Evolutionary conservation across 148 eudicot species (phyloP).

Genomic region (Cornus florida): DNA sequence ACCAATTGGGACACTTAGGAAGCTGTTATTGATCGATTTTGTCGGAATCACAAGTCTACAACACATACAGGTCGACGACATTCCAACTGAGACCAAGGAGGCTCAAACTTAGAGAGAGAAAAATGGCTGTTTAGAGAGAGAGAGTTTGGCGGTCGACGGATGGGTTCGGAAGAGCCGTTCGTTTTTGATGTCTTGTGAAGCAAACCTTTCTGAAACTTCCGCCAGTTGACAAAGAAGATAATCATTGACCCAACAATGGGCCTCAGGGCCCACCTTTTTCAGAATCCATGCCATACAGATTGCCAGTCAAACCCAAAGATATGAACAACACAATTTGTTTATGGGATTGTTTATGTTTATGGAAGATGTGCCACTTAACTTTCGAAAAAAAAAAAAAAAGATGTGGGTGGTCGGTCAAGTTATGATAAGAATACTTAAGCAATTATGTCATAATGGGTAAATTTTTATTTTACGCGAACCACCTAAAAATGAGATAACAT

Average conservation of each 20-base stretch:
- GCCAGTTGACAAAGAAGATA: constrained; percentile 1
- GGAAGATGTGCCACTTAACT: no score
- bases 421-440: no score
- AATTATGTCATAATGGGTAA: no score
- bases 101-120: background rate
- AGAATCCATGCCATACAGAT: background rate
- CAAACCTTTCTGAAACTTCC: background rate
- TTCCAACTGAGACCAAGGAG: background rate
- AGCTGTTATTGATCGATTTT: constrained; percentile 9
- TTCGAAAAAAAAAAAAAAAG: no score
- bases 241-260: constrained; percentile 3
- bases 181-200: background rate
- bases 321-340: no score
- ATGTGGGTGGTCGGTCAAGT: no score
- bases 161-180: background rate
- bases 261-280: background rate
- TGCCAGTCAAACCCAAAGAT: no score
- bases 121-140: background rate
- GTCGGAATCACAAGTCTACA: constrained; percentile 21
- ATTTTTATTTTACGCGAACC: no score
- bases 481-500: no score
- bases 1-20: constrained; percentile 8
- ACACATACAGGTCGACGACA: constrained; percentile 30
- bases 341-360: no score
- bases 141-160: background rate